Evolutionary conservation across 352 stramenopile genomes (phyloP).

Genomic region (Pythium pectinolyticum): DNA sequence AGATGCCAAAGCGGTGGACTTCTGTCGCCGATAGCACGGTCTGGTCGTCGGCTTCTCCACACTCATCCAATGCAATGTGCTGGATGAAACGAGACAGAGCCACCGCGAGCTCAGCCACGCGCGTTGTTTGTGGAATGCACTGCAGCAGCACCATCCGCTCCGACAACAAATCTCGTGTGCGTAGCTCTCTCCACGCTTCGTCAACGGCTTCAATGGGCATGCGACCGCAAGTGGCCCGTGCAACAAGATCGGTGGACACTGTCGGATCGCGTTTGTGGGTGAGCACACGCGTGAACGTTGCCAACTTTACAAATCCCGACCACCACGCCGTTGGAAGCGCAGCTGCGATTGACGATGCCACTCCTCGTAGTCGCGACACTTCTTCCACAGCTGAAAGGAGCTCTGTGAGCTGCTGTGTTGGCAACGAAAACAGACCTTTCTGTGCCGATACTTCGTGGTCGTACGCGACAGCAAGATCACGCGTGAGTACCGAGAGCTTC

Average conservation of each 20-base stretch:
- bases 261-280: slow-evolving; percentile 41
- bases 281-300: slow-evolving; percentile 58
- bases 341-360: slow-evolving; percentile 39
- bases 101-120: slow-evolving; percentile 37
- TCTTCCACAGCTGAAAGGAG: slow-evolving; percentile 65
- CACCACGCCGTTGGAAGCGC: slow-evolving; percentile 52
- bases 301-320: slow-evolving; percentile 60
- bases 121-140: slow-evolving; percentile 60
- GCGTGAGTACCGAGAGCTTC: slow-evolving; percentile 52
- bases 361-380: slow-evolving; percentile 51
- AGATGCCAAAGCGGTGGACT: slow-evolving; percentile 60
- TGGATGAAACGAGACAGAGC: slow-evolving; percentile 59
- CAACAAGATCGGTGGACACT: slow-evolving; percentile 38
- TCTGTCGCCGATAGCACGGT: slow-evolving; percentile 70
- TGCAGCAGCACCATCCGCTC: slow-evolving; percentile 65
- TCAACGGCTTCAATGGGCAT: slow-evolving; percentile 62
- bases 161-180: slow-evolving; percentile 40
- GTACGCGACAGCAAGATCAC: slow-evolving; percentile 58
- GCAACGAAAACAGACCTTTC: slow-evolving; percentile 62
- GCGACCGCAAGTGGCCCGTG: slow-evolving; percentile 53
- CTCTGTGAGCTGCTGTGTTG: slow-evolving; percentile 66
- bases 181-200: slow-evolving; percentile 31
- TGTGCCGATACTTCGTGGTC: slow-evolving; percentile 66
- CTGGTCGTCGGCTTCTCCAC: slow-evolving; percentile 73
- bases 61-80: slow-evolving; percentile 70